Conservation (phyloP, 2,329 filamentous ascomycete genomes). For the Clarireedia paspali region DNA sequence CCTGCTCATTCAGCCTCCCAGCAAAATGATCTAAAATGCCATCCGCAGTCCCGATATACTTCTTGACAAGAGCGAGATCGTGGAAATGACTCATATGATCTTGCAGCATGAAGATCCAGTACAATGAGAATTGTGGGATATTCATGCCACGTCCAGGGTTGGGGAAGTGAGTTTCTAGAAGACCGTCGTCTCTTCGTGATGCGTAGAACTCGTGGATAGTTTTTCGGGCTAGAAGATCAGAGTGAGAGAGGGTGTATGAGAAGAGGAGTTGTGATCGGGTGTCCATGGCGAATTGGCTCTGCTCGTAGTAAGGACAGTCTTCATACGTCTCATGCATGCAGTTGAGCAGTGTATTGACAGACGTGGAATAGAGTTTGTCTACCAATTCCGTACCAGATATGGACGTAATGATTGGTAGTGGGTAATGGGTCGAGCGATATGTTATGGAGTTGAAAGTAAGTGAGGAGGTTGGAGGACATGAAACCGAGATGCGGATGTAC, state of each 20-base stretch:
- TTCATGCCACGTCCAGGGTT: conserved; percentile 5
- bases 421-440: background rate
- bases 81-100: background rate
- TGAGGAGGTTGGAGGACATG: background rate
- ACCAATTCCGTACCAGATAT: background rate
- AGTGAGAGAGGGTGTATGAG: conserved; percentile 27
- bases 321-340: conserved; percentile 25
- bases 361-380: conserved; percentile 5
- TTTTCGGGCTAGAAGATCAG: conserved; percentile 29
- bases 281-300: conserved; percentile 29
- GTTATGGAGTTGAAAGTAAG: background rate
- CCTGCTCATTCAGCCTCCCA: background rate
- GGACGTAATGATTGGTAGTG: background rate
- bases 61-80: background rate
- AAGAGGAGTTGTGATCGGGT: conserved; percentile 26
- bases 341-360: conserved; percentile 8
- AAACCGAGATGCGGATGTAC: background rate
- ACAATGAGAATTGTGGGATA: background rate
- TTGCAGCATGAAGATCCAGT: background rate
- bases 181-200: conserved; percentile 16
- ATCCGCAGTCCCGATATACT: background rate
- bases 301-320: conserved; percentile 32
- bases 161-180: conserved; percentile 29
- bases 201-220: conserved; percentile 18
- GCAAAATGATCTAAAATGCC: background rate